Percentiles rank a stretch among this genome's conserved stretches.
These are phyloP conservation scores for Carnegiea gigantea DNA, from an alignment of 179 eudicot genomes.

Conservation along the genomic window DNA sequence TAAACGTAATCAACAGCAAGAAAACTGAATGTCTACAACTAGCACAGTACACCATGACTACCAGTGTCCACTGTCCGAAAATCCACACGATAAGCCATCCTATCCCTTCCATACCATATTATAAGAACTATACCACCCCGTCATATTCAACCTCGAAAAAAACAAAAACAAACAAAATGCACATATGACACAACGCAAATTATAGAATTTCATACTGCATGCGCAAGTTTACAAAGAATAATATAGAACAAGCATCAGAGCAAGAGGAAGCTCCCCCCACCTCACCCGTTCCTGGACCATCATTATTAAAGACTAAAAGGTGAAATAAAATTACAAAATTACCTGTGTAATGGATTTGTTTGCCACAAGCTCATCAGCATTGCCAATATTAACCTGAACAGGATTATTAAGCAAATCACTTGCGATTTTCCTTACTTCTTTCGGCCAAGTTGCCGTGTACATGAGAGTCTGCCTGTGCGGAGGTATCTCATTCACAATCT, in stretches of 20 bases:
- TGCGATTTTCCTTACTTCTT: constrained; percentile 75
- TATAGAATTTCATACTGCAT: neutral
- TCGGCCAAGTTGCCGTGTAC: constrained; percentile 94
- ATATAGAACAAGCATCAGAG: constrained; percentile 1
- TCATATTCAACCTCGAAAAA: too few species aligned
- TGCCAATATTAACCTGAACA: constrained; percentile 79
- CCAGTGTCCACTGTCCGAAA: too few species aligned
- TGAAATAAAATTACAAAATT: constrained; percentile 14
- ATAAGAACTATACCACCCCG: too few species aligned
- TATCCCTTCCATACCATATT: too few species aligned
- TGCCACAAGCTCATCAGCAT: constrained; percentile 75
- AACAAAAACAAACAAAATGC: too few species aligned
- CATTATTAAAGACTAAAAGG: neutral
- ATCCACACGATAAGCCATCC: too few species aligned
- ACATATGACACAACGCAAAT: too few species aligned
- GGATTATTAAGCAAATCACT: constrained; percentile 71
- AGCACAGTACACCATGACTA: too few species aligned
- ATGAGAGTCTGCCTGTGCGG: constrained; percentile 79
- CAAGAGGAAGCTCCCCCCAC: neutral
- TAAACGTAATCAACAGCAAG: too few species aligned
- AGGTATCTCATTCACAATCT: constrained; percentile 83
- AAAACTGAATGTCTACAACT: too few species aligned
- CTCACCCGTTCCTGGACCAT: neutral
- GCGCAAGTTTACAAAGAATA: neutral
- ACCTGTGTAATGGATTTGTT: constrained; percentile 89